A percentile compares a stretch with the other conserved stretches of the same genome.
phyloP scores from a whole-genome alignment of 2,329 filamentous ascomycete species.

The Aureobasidium zeae region DNA sequence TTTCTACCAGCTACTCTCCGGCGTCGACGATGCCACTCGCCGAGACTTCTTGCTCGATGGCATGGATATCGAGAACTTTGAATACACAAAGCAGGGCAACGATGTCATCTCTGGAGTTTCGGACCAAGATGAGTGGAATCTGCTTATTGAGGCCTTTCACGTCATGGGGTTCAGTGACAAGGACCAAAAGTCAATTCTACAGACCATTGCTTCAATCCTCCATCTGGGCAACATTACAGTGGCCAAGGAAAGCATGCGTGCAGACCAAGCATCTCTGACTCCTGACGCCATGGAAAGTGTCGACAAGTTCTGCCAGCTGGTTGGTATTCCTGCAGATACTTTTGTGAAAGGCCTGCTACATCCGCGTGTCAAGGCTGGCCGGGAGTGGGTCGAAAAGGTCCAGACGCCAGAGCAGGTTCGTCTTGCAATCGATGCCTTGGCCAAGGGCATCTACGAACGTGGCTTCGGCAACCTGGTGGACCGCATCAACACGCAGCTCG shows the following conservation, averaged over 20 bases:
- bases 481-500: slow-evolving; percentile 84
- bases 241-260: slow-evolving; percentile 79
- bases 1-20: slow-evolving; percentile 90
- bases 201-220: slow-evolving; percentile 80
- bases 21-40: slow-evolving; percentile 64
- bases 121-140: slow-evolving; percentile 82
- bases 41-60: slow-evolving; percentile 67
- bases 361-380: slow-evolving; percentile 86
- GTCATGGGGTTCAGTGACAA: slow-evolving; percentile 87
- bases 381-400: slow-evolving; percentile 97
- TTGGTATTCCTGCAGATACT: slow-evolving; percentile 74
- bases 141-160: slow-evolving; percentile 80
- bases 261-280: slow-evolving; percentile 78
- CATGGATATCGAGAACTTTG: slow-evolving; percentile 73
- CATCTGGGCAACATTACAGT: slow-evolving; percentile 90
- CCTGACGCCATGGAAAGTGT: slow-evolving; percentile 67
- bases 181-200: slow-evolving; percentile 74
- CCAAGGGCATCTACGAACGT: slow-evolving; percentile 96
- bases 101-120: slow-evolving; percentile 86
- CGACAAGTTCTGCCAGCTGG: slow-evolving; percentile 67
- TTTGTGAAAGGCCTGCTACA: slow-evolving; percentile 86
- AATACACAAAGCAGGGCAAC: slow-evolving; percentile 85
- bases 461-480: slow-evolving; percentile 87
- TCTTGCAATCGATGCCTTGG: slow-evolving; percentile 77
- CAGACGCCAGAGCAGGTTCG: slow-evolving; percentile 95